A percentile compares a stretch with the other conserved stretches of the same genome.
Conservation (phyloP, 352 stramenopile species). For the Phytophthora aleatoria region DNA sequence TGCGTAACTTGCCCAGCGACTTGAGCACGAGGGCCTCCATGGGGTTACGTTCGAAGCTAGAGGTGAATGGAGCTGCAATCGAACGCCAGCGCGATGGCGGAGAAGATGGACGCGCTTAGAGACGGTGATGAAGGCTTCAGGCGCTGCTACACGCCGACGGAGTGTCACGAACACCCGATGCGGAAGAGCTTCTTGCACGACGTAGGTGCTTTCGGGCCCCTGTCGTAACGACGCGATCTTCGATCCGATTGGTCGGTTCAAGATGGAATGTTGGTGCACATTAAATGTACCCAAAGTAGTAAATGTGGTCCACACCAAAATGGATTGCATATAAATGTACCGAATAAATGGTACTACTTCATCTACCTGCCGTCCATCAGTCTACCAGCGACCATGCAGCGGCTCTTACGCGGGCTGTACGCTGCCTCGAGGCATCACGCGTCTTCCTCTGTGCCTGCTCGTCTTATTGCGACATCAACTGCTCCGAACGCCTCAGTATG, state of each 20-base stretch:
- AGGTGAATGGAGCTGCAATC: conserved; percentile 1
- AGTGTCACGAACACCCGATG: neutral
- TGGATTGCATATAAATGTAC: neutral
- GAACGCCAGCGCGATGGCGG: neutral
- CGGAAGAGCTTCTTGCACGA: conserved; percentile 8
- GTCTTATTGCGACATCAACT: neutral
- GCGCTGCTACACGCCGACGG: neutral
- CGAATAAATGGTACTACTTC: neutral
- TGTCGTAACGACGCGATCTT: conserved; percentile 31
- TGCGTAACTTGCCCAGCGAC: conserved; percentile 79
- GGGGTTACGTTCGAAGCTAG: conserved; percentile 7
- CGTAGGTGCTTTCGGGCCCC: neutral
- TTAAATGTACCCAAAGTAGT: neutral
- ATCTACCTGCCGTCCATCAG: conserved; percentile 6
- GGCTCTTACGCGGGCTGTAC: conserved; percentile 20
- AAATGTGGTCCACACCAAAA: conserved; percentile 1
- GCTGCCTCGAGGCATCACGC: neutral
- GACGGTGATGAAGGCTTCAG: neutral
- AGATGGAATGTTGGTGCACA: neutral
- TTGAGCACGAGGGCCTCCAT: conserved; percentile 79
- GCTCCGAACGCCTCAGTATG: neutral
- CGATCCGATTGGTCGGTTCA: conserved; percentile 6
- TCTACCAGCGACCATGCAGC: conserved; percentile 14
- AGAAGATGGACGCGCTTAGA: neutral
- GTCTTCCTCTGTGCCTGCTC: conserved; percentile 1